Base-by-base conservation (phyloP, 2,329 filamentous ascomycete genomes). In the Neonectria hederae region DNA sequence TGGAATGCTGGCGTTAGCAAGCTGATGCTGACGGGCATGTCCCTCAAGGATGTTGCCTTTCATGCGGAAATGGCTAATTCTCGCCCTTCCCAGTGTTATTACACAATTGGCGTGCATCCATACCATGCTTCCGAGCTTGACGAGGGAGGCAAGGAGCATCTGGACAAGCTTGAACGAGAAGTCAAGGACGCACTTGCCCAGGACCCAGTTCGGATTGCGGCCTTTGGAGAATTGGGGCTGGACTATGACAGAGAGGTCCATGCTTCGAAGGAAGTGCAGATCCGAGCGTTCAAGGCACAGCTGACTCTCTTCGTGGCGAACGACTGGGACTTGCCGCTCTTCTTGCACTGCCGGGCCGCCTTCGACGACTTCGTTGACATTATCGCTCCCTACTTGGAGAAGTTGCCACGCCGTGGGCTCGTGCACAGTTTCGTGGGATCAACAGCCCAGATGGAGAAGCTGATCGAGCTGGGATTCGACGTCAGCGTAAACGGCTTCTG, bases 81-180 rank as follows among this genome's bases (percentile, higher is more conserved):
- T 2, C 74, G 72, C 1, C 77, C 75, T 2, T 46, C 63, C 3
- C 73, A 75, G 32, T 83, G 82, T 63, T 81, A 75, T 11, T 72
- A 83, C 60, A 85, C 83, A 2, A 75, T 85, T 10, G 83, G 84
- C 1, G 77, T 85, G 4, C 84, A 86, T 61, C 83, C 83, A 0
- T 86, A 86, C 59, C 82, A 86, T 52, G 83, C 82, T 0, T 70
- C 70, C 0, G 82, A 84, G 60, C 78, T 83, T 1, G 80, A 81
- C 7, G 60, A 69, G 9, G 72, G 72, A 22, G 72, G 73, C 3
- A 65, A 72, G 51, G 48, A 68, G 10, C 72, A 74, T 32, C 60
- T 74, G 11, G 58, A 57, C 10, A 63, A 71, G 26, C 46, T 74
- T n/a, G 71, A 68, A 54, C 63, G 67, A 24, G 68, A 68, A 28